Evolutionary conservation across 2,329 filamentous ascomycete species (phyloP).

Genomic region (Orbilia javanica): DNA sequence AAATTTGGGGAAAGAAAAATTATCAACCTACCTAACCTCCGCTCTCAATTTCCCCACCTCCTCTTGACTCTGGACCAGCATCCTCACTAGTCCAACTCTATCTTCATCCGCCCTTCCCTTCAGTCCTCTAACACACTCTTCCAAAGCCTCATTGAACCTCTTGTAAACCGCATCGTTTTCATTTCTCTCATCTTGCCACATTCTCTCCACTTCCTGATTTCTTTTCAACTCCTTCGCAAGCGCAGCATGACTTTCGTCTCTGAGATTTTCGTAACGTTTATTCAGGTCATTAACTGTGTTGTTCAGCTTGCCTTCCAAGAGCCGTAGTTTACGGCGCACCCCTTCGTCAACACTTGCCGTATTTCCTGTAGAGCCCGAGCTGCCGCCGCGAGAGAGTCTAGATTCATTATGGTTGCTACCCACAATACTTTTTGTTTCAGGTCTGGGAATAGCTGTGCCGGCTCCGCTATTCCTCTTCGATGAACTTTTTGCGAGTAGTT

Average conservation of each 20-base stretch:
- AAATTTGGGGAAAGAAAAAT: background rate
- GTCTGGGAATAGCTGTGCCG: background rate
- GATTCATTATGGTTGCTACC: background rate
- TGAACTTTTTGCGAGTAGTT: constrained; percentile 17
- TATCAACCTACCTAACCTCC: constrained; percentile 73
- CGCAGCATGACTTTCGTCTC: constrained; percentile 58
- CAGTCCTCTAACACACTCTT: constrained; percentile 82
- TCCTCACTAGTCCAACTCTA: constrained; percentile 73
- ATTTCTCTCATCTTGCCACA: constrained; percentile 60
- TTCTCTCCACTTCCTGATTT: constrained; percentile 60
- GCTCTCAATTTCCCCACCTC: constrained; percentile 82
- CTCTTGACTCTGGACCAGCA: constrained; percentile 79
- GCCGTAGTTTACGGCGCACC: constrained; percentile 39
- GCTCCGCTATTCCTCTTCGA: constrained; percentile 18
- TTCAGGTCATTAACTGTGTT: constrained; percentile 59
- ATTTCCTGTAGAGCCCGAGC: background rate
- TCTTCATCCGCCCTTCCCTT: constrained; percentile 80
- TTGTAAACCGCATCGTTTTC: constrained; percentile 95
- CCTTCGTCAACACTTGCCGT: constrained; percentile 21
- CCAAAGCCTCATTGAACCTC: constrained; percentile 90
- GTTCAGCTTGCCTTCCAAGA: constrained; percentile 47
- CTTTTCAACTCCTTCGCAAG: constrained; percentile 60
- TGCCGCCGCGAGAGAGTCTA: background rate
- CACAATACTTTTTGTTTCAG: constrained; percentile 3
- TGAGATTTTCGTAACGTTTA: constrained; percentile 56